These are phyloP conservation scores for Acanthamoeba lenticulata DNA, from an alignment of 208 protist species.

Conservation along the genomic window DNA sequence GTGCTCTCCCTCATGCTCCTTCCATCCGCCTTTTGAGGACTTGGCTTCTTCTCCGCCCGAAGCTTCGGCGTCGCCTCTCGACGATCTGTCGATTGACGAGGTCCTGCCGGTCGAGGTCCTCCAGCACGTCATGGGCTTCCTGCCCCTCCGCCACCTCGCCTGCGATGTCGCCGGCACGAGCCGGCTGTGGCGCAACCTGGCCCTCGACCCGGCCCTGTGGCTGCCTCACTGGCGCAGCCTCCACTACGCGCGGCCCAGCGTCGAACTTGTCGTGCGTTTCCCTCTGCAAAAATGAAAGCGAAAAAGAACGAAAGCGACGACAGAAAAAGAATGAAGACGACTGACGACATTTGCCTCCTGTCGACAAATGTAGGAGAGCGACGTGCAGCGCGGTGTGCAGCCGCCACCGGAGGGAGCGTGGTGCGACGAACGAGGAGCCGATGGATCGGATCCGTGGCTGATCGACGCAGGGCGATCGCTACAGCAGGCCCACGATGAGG, in stretches of 20 bases:
- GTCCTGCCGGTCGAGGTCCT: not conserved
- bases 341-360: no score
- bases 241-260: not conserved
- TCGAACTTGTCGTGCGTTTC: not conserved
- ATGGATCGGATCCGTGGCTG: slow-evolving; percentile 18
- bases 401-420: not conserved
- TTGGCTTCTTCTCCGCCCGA: not conserved
- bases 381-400: not conserved
- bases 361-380: not conserved
- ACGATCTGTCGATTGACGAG: not conserved
- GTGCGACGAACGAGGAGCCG: not conserved
- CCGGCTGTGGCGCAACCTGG: not conserved
- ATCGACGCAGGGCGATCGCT: not conserved
- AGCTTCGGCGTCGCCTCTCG: not conserved
- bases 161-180: not conserved
- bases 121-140: not conserved
- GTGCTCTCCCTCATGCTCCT: not conserved
- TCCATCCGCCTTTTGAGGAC: not conserved
- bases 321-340: not conserved
- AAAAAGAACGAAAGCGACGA: not conserved
- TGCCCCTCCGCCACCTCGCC: not conserved
- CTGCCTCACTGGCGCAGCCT: slow-evolving; percentile 12
- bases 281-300: not conserved
- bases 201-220: not conserved
- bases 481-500: not conserved